Percentiles rank a stretch among this genome's conserved stretches.
Evolutionary conservation across 1,284 basidiomycete genomes (phyloP).

Genomic region (Sporisorium graminicola): DNA sequence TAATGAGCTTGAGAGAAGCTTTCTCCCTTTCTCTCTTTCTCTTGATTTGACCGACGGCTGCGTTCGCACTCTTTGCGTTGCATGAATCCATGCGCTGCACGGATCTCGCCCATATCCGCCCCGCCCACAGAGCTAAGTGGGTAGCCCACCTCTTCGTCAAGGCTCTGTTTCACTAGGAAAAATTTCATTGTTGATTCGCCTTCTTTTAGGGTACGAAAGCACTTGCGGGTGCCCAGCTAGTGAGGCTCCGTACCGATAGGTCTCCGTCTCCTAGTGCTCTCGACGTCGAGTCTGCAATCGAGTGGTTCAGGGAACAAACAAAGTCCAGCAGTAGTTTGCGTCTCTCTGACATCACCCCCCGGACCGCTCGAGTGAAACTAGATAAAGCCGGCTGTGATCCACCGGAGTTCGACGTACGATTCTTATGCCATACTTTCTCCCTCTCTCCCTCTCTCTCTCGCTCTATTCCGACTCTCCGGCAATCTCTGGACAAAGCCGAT

Average conservation of each 20-base stretch:
- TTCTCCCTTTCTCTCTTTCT: background rate
- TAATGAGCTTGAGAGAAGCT: background rate
- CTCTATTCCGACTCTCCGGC: background rate
- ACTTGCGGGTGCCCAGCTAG: too few relatives aligned
- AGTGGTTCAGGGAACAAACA: too few relatives aligned
- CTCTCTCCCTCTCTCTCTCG: too few relatives aligned
- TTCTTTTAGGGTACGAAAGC: too few relatives aligned
- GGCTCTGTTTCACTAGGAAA: background rate
- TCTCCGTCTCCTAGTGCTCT: too few relatives aligned
- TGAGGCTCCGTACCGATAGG: too few relatives aligned
- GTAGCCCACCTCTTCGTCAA: background rate
- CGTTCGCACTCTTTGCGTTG: background rate
- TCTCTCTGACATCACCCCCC: conserved; percentile 2
- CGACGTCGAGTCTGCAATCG: background rate
- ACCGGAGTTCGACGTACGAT: conserved; percentile 9
- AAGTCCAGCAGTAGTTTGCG: background rate
- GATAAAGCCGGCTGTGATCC: conserved; percentile 7
- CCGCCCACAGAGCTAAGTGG: background rate
- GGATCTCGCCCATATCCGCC: conserved; percentile 1
- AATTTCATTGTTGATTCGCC: background rate
- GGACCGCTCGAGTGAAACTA: conserved; percentile 1
- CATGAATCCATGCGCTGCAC: background rate
- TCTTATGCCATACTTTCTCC: background rate
- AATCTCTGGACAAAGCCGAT: conserved; percentile 4
- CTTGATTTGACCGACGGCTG: background rate